Percentiles rank a stretch among this genome's conserved stretches.
Evolutionary conservation across 177 flowering plant species (phyloP).

Genomic region (Tripterygium wilfordii): DNA sequence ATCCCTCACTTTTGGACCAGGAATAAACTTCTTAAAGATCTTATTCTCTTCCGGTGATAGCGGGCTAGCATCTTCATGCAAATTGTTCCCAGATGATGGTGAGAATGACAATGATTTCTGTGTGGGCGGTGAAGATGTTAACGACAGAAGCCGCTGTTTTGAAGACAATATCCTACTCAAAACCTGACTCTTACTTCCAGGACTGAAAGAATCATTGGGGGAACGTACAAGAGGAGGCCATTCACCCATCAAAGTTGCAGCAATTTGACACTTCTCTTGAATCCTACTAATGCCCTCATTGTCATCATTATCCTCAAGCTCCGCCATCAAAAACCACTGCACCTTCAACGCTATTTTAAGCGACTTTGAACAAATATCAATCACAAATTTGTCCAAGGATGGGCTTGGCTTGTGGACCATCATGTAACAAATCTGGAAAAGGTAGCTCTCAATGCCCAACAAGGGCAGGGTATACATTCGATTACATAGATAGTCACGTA

Average conservation of each 20-base stretch:
- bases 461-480: conserved; percentile 94
- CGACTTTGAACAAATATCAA: conserved; percentile 85
- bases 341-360: conserved; percentile 84
- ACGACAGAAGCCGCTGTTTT: conserved; percentile 66
- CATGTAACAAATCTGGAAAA: conserved; percentile 95
- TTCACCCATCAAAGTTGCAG: conserved; percentile 93
- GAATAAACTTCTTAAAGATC: conserved; percentile 84
- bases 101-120: conserved; percentile 58
- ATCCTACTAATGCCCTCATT: conserved; percentile 94
- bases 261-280: conserved; percentile 96
- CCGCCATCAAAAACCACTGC: conserved; percentile 96
- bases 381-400: conserved; percentile 92
- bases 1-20: conserved; percentile 85
- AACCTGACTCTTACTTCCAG: conserved; percentile 72
- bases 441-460: conserved; percentile 89
- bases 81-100: conserved; percentile 44
- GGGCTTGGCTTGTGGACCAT: conserved; percentile 96
- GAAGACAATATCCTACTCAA: conserved; percentile 72
- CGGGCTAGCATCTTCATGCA: conserved; percentile 48
- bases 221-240: conserved; percentile 83
- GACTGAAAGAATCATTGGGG: conserved; percentile 35
- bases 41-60: conserved; percentile 71
- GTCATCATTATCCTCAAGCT: conserved; percentile 92
- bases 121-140: conserved; percentile 68
- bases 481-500: conserved; percentile 90